Base-by-base conservation (phyloP, 208 protist genomes). In the Acanthamoeba lenticulata region DNA sequence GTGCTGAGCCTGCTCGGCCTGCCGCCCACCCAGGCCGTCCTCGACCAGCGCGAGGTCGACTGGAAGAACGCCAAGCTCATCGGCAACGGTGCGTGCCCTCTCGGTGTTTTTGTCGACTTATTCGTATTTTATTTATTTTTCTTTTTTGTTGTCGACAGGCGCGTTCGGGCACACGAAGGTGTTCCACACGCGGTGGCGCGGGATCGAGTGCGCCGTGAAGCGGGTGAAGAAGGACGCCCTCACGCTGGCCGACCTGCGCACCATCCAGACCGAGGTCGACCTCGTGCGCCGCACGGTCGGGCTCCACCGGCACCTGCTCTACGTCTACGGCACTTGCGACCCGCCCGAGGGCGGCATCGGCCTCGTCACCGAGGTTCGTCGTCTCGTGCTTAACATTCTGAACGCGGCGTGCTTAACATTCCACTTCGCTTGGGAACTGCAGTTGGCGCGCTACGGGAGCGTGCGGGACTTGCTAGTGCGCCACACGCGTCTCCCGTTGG, bases 31-130 rank as follows among this genome's bases (percentile, higher is more conserved):
- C 72, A n/a, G 36, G 3, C 40, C 19, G 42, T n/a, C 15, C 42
- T 83, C 21, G 72, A 83, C 42, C 40, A 44, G 72, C 13, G 42
- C 13, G 72, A 83, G 42, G 32, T 83, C 40, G 72, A 83, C 27
- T 83, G 72, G 72, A 83, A 83, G 72, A 49, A 49, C 72, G 72
- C 72, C 72, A 44, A 34, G 72, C 72, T 83, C 24, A 83, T 83
- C 21, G 72, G 72, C 19, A 83, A 83, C 4, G 72, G 72, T 83
- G 24, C 42, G 3, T n/a, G 72, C 72, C 21, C 5, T 83, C 49
- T 52, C n/a, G 29, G 7, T 65, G 7, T 65, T 32, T 65, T 65
- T 65, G 5, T 49, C 45, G 15, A 29, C n/a, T 65, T 6, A 34
- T 65, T 65, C 21, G n/a, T n/a, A n/a, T 65, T 6, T 65, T 65